Base-by-base conservation (phyloP, 2,329 filamentous ascomycete species). In the Aspergillus latus region DNA sequence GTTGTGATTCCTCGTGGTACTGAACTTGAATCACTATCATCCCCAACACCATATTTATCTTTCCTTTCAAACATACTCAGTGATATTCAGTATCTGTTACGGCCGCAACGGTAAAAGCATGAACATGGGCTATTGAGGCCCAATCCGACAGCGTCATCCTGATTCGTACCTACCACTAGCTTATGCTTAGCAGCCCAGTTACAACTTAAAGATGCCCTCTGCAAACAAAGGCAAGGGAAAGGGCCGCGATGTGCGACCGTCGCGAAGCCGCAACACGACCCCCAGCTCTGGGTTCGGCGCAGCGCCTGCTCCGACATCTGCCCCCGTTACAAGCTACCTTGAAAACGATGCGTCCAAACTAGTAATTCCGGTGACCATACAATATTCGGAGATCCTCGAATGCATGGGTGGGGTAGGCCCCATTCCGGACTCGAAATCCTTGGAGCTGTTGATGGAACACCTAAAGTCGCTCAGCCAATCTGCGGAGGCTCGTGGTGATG, bases 231-330 rank as follows among this genome's bases (percentile, higher is more conserved):
- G 76, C 64, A 84, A 84, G 68, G 73, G 77, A 45, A 84, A 84
- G 66, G 76, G 74, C 47, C 79, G 78, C 59, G 80, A 84, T 58
- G 74, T 76, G 40, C 75, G 78, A 52, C 78, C 77, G 40, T 83
- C 83, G 48, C 79, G 80, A 59, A 86, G 84, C 64, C 82, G 85
- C 61, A 86, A 87, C 66, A 84, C 83, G 13, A 87, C 85, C 3
- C 85, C 85, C 16, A 80, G 82, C 60, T 84, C 83, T 16, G 76
- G 78, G 34, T 72, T 77, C 63, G 79, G 79, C 59, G 73, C 76
- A 37, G 77, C 78, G 58, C 72, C 63, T 61, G 71, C 70, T 60
- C 74, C 53, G 10, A 56, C 72, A 15, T 62, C 63, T 13, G 64
- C 70, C 15, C 62, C 70, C 9, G 61, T 70, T n/a, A 70, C 80